phyloP scores from a whole-genome alignment of 2,329 filamentous ascomycete species.

The Aspergillus ustus region DNA sequence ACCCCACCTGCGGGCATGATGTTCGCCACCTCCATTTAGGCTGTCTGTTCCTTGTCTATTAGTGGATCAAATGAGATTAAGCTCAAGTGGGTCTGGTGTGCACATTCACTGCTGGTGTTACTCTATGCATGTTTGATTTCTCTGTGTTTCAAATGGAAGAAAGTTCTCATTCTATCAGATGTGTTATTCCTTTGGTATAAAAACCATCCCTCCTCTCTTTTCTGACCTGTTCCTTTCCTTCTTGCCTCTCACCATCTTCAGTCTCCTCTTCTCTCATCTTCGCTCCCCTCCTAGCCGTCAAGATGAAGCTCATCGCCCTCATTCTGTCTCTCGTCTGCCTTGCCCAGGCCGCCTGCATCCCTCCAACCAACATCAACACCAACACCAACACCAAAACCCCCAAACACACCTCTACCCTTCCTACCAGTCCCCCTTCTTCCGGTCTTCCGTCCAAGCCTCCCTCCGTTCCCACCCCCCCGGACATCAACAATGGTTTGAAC shows the following conservation, averaged over 20 bases:
- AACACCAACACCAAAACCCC: neutral
- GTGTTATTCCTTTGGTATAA: neutral
- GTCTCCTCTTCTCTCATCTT: neutral
- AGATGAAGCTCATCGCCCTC: slow-evolving; percentile 7
- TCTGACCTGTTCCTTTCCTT: neutral
- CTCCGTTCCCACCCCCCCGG: neutral
- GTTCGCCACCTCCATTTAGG: neutral
- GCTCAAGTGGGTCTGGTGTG: neutral
- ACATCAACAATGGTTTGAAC: neutral
- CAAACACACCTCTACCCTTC: neutral
- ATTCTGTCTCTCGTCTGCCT: slow-evolving; percentile 2
- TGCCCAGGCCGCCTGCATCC: neutral
- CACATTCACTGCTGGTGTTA: slow-evolving; percentile 3
- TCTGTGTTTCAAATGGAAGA: slow-evolving; percentile 7
- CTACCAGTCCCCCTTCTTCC: neutral
- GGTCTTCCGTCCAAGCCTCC: neutral
- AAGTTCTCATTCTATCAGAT: neutral
- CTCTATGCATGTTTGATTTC: slow-evolving; percentile 11
- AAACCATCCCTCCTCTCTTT: neutral
- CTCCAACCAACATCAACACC: neutral
- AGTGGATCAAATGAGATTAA: neutral
- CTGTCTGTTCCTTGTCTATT: neutral
- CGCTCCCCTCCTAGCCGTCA: neutral
- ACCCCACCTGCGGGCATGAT: neutral
- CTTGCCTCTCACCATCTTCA: neutral